Base-by-base conservation (phyloP, 2,329 filamentous ascomycete genomes). In the Fusarium heterosporum region DNA sequence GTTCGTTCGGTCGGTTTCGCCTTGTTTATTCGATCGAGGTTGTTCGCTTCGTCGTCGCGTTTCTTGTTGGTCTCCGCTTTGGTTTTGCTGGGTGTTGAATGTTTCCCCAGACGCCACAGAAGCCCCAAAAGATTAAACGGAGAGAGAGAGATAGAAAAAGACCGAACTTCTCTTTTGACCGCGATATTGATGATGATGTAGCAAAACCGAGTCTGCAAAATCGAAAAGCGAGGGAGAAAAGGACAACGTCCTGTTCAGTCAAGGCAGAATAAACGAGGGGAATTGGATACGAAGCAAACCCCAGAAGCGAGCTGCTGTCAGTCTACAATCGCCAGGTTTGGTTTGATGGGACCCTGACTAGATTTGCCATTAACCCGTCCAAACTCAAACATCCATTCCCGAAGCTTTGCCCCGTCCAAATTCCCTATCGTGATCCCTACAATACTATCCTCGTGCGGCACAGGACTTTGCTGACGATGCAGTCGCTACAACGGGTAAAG, bases 371-470 rank as follows among this genome's bases (percentile, higher is more conserved):
- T 50, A 41, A 52, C 38, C 34, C 54, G 41, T 58, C 52, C 55
- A 65, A 55, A 50, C 32, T 32, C 45, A 51, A 55, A 58, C 36
- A 29, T 29, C 50, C 42, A 45, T 60, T 50, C 42, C 52, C 38
- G 30, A 36, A 43, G 41, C 50, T 53, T 36, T 60, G 55, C 45
- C 55, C 40, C 32, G 45, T 63, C 51, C 51, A 69, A 55, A 53
- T 66, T 65, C 66, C 66, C 53, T 70, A 71, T 70, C 66, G 29
- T 46, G 47, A 72, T 68, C 69, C 64, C 55, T 66, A 72, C 67
- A 61, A 56, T 57, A 32, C 36, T 46, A 54, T 51, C 39, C 52
- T 25, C 39, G 48, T 71, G 49, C 64, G 60, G 65, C 70, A 68
- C 65, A 65, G 65, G 43, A 49, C 43, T 52, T 34, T 25, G 50